Base-by-base conservation (phyloP, 2,329 filamentous ascomycete species). In the Fusarium sp. region DNA sequence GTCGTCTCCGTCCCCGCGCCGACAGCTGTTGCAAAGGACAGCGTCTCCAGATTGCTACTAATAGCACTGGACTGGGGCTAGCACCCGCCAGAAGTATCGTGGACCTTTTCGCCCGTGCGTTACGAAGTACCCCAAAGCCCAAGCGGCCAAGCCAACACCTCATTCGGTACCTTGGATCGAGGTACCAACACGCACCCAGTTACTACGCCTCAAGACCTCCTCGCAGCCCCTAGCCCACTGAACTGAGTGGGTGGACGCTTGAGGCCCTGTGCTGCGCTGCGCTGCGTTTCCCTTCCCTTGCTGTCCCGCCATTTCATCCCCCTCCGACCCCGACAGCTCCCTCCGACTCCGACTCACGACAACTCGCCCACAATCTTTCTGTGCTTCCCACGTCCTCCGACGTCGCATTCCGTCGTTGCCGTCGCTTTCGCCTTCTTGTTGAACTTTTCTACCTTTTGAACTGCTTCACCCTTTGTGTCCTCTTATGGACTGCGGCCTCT, bases 281-380 rank as follows among this genome's bases (percentile, higher is more conserved):
- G 18, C 62, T 31, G 73, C 75, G 72, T 5, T 34, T 34, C 31
- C 11, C 31, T 34, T 34, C 31, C 31, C 31, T 34, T 34, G 31
- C 76, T 75, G 72, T 62, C 76, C 76, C 73, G 63, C 76, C 76
- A 77, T 78, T 78, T 78, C 76, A 75, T 75, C 73, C 76, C 73
- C 69, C 72, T 75, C 72, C 72, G 59, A 70, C 67, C 73, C 74
- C 52, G 73, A 69, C 71, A 62, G 69, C 73, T 77, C 71, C 69
- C 72, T 75, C 73, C 68, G 72, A 70, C 65, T 76, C 67, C 64
- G 71, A 75, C 76, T 76, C 71, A 76, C 65, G 69, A 77, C 75
- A 71, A 64, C 64, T 73, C 71, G 71, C 65, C 58, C 74, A 76
- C 76, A 73, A 70, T 67, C 69, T 50, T 72, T 67, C 76, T 70